A percentile compares a stretch with the other conserved stretches of the same genome.
Conservation (phyloP, 176 grass and related monocot genomes). For the Aegilops bicornis region DNA sequence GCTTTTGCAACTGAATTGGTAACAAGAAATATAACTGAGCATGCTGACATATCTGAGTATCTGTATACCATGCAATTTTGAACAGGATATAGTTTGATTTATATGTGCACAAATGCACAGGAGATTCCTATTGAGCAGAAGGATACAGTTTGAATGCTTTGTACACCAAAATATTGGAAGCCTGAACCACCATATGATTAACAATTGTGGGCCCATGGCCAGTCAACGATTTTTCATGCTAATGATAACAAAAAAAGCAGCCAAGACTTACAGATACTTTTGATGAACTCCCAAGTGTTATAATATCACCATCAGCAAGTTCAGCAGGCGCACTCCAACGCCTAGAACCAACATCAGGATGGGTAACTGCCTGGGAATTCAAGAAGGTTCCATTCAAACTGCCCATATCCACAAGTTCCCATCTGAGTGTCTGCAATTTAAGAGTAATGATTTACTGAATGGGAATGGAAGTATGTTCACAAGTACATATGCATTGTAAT, state of each 20-base stretch:
- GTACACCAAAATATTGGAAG: background rate
- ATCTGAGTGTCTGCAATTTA: conserved; percentile 49
- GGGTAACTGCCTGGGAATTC: conserved; percentile 52
- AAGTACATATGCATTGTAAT: background rate
- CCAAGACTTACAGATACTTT: conserved; percentile 54
- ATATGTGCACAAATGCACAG: background rate
- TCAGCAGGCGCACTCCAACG: conserved; percentile 40
- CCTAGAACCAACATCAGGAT: conserved; percentile 62
- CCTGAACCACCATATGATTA: conserved; percentile 7
- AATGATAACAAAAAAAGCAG: background rate
- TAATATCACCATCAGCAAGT: conserved; percentile 71
- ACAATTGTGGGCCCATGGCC: background rate
- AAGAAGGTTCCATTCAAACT: conserved; percentile 77
- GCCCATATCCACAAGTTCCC: conserved; percentile 74
- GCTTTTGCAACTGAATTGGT: conserved; percentile 14
- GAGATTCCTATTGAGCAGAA: background rate
- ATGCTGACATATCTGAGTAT: background rate
- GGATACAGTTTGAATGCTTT: background rate
- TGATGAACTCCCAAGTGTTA: conserved; percentile 65
- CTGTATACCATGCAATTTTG: background rate
- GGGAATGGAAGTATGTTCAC: background rate
- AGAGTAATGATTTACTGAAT: conserved; percentile 4
- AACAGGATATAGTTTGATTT: background rate
- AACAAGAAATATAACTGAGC: background rate
- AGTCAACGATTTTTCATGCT: background rate